Evolutionary conservation across 768 basidiomycete genomes (phyloP), one percentile per base, ranked within the genome.

Genomic region (Leccinum aurantiacum): DNA sequence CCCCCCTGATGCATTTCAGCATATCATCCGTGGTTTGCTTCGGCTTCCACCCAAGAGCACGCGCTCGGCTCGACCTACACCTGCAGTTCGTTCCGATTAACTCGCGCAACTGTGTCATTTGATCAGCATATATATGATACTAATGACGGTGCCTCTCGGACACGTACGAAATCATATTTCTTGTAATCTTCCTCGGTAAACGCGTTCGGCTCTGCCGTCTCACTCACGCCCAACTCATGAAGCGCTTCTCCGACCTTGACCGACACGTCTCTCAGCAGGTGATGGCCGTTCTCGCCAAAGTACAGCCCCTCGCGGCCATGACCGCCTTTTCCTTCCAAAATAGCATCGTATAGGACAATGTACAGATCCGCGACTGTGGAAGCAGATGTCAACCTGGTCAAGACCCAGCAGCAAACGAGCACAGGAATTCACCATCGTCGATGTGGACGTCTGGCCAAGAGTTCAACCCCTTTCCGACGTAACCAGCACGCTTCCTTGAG

Each of bases 401-500:
- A 25, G 17, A 47, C 27, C 3, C 1, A 22, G 6, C 7, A 48
- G 8, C 13, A 35, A 22, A 54, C 27, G 13, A 27, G 19, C 3
- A 22, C n/a, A 6, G 47, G 37, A 2, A 55, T 58, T 35, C 9
- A 71, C 69, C 67, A 17, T 88, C 86, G 25, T 80, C 72, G 53
- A 87, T 73, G 60, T 87, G 79, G 17, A 86, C 79, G 57, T 83
- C 80, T 0, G 82, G 79, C 89, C 88, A 89, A 5, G 83, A 46
- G 54, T 88, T 85, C 65, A 79, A 74, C 2, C 89, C 89, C 49
- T 77, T 61, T 0, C 87, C 88, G 9, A 89, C 76, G 66, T 84
- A 74, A 14, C 86, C 87, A 0, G 76, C 84, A n/a, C 78, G 77
- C 6, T 80, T 81, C 46, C 88, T 78, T 55, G 66, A 73, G 27